These are phyloP conservation scores for Auricularia cornea DNA, from an alignment of 768 basidiomycete genomes.

Conservation along the genomic window DNA sequence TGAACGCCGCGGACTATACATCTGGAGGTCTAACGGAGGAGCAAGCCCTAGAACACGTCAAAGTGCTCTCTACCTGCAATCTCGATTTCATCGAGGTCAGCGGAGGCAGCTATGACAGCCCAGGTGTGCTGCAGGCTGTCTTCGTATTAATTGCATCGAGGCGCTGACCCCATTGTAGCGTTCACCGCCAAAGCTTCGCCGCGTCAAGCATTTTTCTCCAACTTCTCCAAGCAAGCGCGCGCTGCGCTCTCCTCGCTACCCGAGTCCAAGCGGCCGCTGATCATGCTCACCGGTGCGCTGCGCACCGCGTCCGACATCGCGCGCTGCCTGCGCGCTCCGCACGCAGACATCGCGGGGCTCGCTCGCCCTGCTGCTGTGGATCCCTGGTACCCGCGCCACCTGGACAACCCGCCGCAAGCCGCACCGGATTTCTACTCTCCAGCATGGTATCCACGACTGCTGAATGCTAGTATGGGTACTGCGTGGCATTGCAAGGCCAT, in stretches of 20 bases:
- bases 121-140: constrained; percentile 39
- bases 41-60: constrained; percentile 53
- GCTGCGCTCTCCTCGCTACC: constrained; percentile 31
- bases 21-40: constrained; percentile 20
- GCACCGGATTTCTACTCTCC: not conserved
- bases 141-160: not conserved
- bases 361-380: constrained; percentile 56
- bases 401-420: not conserved
- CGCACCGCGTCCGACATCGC: constrained; percentile 48
- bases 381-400: constrained; percentile 26
- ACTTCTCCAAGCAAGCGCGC: constrained; percentile 53
- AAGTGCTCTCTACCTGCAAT: constrained; percentile 52
- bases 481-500: not conserved
- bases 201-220: constrained; percentile 67
- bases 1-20: constrained; percentile 73
- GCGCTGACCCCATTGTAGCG: constrained; percentile 8
- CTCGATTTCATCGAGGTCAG: constrained; percentile 85
- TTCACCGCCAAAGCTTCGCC: constrained; percentile 24
- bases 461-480: not conserved
- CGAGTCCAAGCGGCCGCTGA: constrained; percentile 37
- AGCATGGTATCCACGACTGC: not conserved
- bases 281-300: constrained; percentile 79
- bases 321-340: constrained; percentile 40
- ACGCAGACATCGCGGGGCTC: constrained; percentile 71
- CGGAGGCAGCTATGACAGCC: constrained; percentile 78